Percentiles rank a stretch among this genome's conserved stretches.
These are phyloP conservation scores for Kuraishia capsulata DNA, from an alignment of 805 yeast genomes.

Conservation along the genomic window DNA sequence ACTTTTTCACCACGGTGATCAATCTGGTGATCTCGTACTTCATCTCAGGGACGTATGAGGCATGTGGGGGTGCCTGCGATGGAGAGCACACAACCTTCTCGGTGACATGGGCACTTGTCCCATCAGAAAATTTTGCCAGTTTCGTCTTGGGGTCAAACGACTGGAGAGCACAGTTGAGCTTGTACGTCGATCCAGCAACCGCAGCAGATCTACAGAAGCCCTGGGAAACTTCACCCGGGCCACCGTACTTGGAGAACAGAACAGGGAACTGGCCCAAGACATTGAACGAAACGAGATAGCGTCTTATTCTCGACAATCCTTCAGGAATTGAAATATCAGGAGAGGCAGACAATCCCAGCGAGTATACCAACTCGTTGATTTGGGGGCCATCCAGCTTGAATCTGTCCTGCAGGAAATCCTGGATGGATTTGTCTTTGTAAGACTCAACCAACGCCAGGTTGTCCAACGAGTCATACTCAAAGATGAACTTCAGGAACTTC, in stretches of 20 bases:
- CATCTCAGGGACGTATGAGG: conserved; percentile 32
- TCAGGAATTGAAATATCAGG: conserved; percentile 55
- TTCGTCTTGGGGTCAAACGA: conserved; percentile 60
- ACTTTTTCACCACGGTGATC: conserved; percentile 74
- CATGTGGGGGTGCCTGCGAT: conserved; percentile 43
- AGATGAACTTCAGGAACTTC: conserved; percentile 85
- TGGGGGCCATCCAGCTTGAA: conserved; percentile 71
- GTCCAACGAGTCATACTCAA: conserved; percentile 57
- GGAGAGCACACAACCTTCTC: conserved; percentile 79
- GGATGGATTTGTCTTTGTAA: conserved; percentile 47
- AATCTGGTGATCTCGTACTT: conserved; percentile 60
- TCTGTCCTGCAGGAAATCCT: conserved; percentile 47
- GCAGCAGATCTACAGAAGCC: conserved; percentile 98
- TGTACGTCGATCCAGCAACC: conserved; percentile 93
- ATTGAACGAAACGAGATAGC: conserved; percentile 78
- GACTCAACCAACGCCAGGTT: conserved; percentile 35
- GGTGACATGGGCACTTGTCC: conserved; percentile 60
- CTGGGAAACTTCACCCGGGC: conserved; percentile 92
- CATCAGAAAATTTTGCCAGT: conserved; percentile 67
- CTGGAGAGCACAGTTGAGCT: conserved; percentile 57
- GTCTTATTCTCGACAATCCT: conserved; percentile 73
- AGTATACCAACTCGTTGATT: conserved; percentile 72
- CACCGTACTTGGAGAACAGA: conserved; percentile 85
- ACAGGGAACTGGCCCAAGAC: conserved; percentile 94
- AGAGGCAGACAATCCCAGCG: conserved; percentile 72